These are phyloP conservation scores for Fremontodendron californicum DNA, from an alignment of 345 rosid genomes.

Conservation along the genomic window DNA sequence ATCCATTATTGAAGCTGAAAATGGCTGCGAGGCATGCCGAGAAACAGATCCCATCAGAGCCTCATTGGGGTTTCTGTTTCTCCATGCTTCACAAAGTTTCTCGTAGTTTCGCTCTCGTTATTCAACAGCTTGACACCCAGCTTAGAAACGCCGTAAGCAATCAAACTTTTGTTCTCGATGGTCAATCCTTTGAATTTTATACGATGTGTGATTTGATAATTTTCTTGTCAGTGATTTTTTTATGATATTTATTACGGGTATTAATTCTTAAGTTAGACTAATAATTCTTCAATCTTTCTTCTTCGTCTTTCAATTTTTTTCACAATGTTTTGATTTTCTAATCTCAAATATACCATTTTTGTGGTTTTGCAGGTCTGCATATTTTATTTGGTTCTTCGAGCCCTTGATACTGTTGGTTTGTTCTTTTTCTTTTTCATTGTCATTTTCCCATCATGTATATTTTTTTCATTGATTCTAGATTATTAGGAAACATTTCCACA, in stretches of 20 bases:
- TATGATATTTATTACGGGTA: not conserved
- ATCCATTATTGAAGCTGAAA: slow-evolving; percentile 78
- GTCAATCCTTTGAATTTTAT: not conserved
- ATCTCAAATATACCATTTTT: not conserved
- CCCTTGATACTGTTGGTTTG: slow-evolving; percentile 95
- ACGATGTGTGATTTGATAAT: not conserved
- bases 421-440: slow-evolving; percentile 1
- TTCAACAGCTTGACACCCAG: slow-evolving; percentile 78
- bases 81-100: slow-evolving; percentile 91
- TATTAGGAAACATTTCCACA: not conserved
- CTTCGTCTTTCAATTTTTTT: too few relatives aligned
- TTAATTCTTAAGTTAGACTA: not conserved
- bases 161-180: not conserved
- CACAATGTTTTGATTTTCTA: not conserved
- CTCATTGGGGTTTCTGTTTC: slow-evolving; percentile 93
- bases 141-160: slow-evolving; percentile 80
- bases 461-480: not conserved
- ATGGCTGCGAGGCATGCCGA: slow-evolving; percentile 64
- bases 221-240: not conserved
- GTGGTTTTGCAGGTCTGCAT: slow-evolving; percentile 67
- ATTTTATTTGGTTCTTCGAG: slow-evolving; percentile 92
- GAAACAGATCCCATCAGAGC: slow-evolving; percentile 89
- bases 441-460: not conserved
- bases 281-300: not conserved
- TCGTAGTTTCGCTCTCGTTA: slow-evolving; percentile 81